A percentile compares a stretch with the other conserved stretches of the same genome.
Evolutionary conservation across 305 asterid genomes (phyloP).

Genomic region (Salvia sclarea): DNA sequence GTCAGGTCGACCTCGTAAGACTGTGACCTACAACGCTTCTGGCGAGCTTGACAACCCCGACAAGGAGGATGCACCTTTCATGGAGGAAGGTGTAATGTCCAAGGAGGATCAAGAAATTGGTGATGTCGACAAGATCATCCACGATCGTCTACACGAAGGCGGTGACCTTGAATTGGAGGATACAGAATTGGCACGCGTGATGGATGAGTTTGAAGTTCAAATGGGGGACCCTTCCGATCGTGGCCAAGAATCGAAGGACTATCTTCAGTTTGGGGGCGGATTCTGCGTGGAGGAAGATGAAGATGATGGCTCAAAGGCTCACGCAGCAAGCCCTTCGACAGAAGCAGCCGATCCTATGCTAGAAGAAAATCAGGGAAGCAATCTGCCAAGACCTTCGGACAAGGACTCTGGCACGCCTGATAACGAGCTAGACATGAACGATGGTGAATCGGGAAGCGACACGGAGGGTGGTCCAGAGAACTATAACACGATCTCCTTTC

Average conservation of each 20-base stretch:
- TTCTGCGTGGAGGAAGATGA: constrained; percentile 68
- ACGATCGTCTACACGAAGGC: constrained; percentile 13
- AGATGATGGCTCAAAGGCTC: constrained; percentile 30
- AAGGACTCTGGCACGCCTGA: constrained; percentile 22
- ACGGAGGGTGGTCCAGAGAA: constrained; percentile 29
- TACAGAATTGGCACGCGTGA: constrained; percentile 26
- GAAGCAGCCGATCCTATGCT: constrained; percentile 26
- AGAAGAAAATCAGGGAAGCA: constrained; percentile 31
- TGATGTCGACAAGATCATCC: constrained; percentile 28
- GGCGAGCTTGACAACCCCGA: constrained; percentile 41
- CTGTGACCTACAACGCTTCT: constrained; percentile 49
- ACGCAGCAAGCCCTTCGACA: constrained; percentile 24
- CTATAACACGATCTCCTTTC: constrained; percentile 39
- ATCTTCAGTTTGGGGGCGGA: constrained; percentile 82
- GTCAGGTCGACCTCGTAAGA: constrained; percentile 69
- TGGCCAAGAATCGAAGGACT: constrained; percentile 44
- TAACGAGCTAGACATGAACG: constrained; percentile 24
- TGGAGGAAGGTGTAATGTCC: constrained; percentile 21
- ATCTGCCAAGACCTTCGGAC: constrained; percentile 8
- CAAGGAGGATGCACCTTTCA: constrained; percentile 32
- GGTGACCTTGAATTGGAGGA: constrained; percentile 29
- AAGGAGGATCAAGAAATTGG: constrained; percentile 38
- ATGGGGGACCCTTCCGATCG: constrained; percentile 32
- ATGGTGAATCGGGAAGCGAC: neutral
- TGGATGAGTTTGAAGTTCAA: constrained; percentile 27